These are phyloP conservation scores for Fusarium nisikadoi DNA, from an alignment of 2,329 filamentous ascomycete species.

Conservation along the genomic window DNA sequence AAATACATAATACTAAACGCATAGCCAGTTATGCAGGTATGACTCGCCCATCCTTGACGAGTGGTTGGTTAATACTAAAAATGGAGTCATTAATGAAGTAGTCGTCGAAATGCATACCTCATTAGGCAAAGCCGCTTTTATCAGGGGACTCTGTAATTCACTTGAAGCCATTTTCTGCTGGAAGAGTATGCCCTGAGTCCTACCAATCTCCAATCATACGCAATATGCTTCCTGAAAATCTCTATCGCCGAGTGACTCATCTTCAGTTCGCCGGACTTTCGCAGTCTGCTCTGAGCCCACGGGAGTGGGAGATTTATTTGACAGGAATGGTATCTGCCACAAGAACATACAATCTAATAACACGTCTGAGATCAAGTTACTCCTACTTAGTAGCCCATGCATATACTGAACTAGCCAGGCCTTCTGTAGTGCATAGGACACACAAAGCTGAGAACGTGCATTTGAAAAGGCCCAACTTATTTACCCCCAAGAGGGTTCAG, in stretches of 20 bases:
- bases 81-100: not conserved
- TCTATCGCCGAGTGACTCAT: not conserved
- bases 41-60: too few relatives aligned
- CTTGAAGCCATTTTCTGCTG: not conserved
- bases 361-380: not conserved
- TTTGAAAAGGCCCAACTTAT: not conserved
- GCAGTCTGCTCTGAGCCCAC: not conserved
- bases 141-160: too few relatives aligned
- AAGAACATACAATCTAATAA: not conserved
- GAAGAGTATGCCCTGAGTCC: not conserved
- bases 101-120: not conserved
- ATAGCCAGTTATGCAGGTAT: too few relatives aligned
- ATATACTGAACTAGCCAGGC: not conserved
- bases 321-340: not conserved
- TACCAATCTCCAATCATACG: rapidly evolving
- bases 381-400: rapidly evolving
- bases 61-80: not conserved
- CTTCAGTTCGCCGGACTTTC: not conserved
- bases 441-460: too few relatives aligned
- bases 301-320: rapidly evolving
- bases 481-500: not conserved
- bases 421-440: not conserved
- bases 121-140: not conserved
- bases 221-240: not conserved
- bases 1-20: too few relatives aligned